These are phyloP conservation scores for Crithidia acanthocephali DNA, from an alignment of 208 protist genomes.

Conservation along the genomic window DNA sequence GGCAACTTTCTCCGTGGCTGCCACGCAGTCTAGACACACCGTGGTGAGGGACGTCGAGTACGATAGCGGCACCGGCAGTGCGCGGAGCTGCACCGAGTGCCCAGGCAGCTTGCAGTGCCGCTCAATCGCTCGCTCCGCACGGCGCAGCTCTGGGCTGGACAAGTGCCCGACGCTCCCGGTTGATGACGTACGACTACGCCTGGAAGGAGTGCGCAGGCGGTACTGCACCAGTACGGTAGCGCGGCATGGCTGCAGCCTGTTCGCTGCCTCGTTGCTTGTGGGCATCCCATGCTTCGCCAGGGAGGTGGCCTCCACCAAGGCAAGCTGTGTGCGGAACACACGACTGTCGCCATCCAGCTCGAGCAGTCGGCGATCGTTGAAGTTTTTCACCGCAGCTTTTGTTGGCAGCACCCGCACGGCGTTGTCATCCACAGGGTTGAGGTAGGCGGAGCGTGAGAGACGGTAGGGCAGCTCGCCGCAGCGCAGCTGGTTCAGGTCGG, in stretches of 20 bases:
- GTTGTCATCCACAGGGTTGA: conserved; percentile 53
- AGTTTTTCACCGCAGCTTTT: conserved; percentile 59
- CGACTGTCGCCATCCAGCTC: conserved; percentile 50
- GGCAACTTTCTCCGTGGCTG: neutral
- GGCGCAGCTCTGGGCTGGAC: too few relatives aligned
- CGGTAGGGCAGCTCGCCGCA: conserved; percentile 62
- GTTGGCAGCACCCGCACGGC: conserved; percentile 81
- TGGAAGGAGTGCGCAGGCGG: neutral
- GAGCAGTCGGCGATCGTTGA: conserved; percentile 78
- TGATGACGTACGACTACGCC: too few relatives aligned
- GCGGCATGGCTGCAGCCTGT: neutral
- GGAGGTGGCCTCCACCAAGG: conserved; percentile 2
- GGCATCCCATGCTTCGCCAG: neutral
- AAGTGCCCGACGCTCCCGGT: conserved; percentile 12
- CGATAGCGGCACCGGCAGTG: conserved; percentile 23
- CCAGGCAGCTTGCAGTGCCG: conserved; percentile 13
- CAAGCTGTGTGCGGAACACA: conserved; percentile 58
- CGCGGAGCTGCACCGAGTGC: conserved; percentile 10
- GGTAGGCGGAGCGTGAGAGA: conserved; percentile 57
- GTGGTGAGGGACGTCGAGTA: conserved; percentile 21
- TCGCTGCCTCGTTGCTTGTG: neutral
- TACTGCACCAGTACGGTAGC: conserved; percentile 28
- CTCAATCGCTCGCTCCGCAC: conserved; percentile 2
- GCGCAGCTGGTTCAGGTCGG: conserved; percentile 71
- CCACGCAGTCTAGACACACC: conserved; percentile 19